Conservation (phyloP, 2,329 filamentous ascomycete species). For the Madurella fahalii region DNA sequence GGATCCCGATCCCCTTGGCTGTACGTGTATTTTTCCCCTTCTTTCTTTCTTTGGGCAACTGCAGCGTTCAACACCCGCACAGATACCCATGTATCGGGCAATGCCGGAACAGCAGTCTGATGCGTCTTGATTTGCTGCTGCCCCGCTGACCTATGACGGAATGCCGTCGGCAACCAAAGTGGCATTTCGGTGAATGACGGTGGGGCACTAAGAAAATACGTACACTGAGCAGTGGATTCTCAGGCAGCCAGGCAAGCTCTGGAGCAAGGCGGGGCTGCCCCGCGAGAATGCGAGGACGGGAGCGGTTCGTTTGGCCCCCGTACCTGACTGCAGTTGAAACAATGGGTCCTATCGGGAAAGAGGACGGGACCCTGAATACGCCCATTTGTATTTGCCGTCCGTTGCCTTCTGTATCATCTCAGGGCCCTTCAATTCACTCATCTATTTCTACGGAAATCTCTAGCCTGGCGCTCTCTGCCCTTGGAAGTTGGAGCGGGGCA, state of each 20-base stretch:
- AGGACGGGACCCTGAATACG: too few species aligned
- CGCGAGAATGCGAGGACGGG: not conserved
- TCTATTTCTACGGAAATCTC: not conserved
- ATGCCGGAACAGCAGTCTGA: slow-evolving; percentile 20
- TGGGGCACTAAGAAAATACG: not conserved
- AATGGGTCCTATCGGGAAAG: not conserved
- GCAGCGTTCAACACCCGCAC: not conserved
- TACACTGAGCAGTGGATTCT: not conserved
- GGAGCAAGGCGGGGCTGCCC: not conserved
- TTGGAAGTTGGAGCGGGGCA: not conserved
- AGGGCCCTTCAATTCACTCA: too few species aligned
- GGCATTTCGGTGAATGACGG: slow-evolving; percentile 5
- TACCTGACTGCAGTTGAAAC: not conserved
- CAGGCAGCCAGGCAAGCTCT: not conserved
- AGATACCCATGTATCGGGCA: slow-evolving; percentile 23
- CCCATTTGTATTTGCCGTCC: too few species aligned
- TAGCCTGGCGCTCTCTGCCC: too few species aligned
- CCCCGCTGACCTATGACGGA: slow-evolving; percentile 22
- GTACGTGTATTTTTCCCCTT: too few species aligned
- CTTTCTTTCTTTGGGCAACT: not conserved
- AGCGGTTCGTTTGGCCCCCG: not conserved
- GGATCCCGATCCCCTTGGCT: too few species aligned
- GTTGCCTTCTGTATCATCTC: too few species aligned
- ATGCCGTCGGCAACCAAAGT: slow-evolving; percentile 19
- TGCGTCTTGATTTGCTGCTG: slow-evolving; percentile 6